Base-by-base conservation (phyloP, 2,329 filamentous ascomycete species). In the Coniochaeta prunicola region DNA sequence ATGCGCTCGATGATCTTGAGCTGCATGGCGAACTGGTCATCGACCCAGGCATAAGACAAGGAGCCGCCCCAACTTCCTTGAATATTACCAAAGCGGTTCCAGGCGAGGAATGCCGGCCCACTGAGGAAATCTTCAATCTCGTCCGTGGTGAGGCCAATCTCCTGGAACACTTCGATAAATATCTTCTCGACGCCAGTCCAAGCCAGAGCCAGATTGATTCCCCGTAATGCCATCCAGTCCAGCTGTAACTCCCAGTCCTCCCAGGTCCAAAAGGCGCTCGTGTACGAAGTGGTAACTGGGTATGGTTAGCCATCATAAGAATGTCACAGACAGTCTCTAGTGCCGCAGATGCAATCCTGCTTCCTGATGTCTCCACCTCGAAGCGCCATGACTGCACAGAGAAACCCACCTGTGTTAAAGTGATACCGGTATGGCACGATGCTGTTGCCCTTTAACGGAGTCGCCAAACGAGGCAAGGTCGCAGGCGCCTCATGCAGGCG, bases 31-130 rank as follows among this genome's bases (percentile, higher is more conserved):
- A 76, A 80, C 63, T 81, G 80, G 36, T 66, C 60, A 24, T 80
- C 71, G 58, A 80, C 76, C 77, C 78, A 82, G 30, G 68, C 63
- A 28, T 69, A 61, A 4, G 79, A 76, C 13, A 81, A 62, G 2
- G 73, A 66, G 6, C 73, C 75, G 34, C 72, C 73, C 79, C 78
- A 81, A 1, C 76, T 78, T 8, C 76, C 74, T 62, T 80, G 77
- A 19, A 79, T 80, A 62, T 82, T 82, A 10, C 78, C 79, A 58
- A 82, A 77, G n/a, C 77, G 74, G 61, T 81, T 81, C 79, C 79
- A 82, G 12, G 78, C 70, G 59, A 79, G 77, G 59, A 81, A 81
- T 0, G 78, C 77, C 1, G 79, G 79, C 0, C 79, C 78, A 55
- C 74, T 78, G 57, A 82, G 69, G 65, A 79, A 82, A 1, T 71